Base-by-base conservation (phyloP, 1,284 basidiomycete genomes). In the Cryptococcus deneoformans region DNA sequence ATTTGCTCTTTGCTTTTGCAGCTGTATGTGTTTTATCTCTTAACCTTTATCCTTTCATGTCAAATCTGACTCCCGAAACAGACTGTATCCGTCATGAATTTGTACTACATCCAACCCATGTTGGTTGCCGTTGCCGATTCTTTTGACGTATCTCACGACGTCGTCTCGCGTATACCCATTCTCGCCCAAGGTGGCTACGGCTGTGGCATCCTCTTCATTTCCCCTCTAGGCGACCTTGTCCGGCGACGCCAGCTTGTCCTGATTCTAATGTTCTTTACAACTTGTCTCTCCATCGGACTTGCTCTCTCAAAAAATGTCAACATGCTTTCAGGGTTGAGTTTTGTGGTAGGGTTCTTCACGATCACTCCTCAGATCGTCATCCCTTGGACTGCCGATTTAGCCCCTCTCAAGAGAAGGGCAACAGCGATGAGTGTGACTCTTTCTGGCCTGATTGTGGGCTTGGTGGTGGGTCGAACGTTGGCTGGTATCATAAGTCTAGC, bases 91-190 rank as follows among this genome's bases (percentile, higher is more conserved):
- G 72, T 72, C 54, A 52, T 83, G 16, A 89, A 88, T 61, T 67
- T 88, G 50, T 89, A 87, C 66, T 89, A 88, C 62, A 85, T 85
- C 58, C 87, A 72, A 72, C 87, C 87, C 0, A 72, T 89, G 58
- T 75, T 89, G 12, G 86, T 87, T 82, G 71, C 53, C 10, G 65
- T 73, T 49, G 70, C 70, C 10, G 48, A 58, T 20, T 61, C 83
- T 3, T 87, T 88, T 60, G 64, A 77, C 47, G 85, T 86, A 4
- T 73, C 80, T 2, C 84, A 88, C 66, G 77, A 79, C 39, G 77
- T 81, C 50, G 81, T 88, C 45, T 85, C 87, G n/a, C 73, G 78
- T 6, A 79, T 84, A 3, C 82, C 83, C 1, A 83, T 82, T 0
- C 70, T 84, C 6, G 70, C 80, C 5, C 83, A 84, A 69, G 82